These are phyloP conservation scores for Kazachstania sp. DNA, from an alignment of 1,139 yeast genomes.

Conservation along the genomic window DNA sequence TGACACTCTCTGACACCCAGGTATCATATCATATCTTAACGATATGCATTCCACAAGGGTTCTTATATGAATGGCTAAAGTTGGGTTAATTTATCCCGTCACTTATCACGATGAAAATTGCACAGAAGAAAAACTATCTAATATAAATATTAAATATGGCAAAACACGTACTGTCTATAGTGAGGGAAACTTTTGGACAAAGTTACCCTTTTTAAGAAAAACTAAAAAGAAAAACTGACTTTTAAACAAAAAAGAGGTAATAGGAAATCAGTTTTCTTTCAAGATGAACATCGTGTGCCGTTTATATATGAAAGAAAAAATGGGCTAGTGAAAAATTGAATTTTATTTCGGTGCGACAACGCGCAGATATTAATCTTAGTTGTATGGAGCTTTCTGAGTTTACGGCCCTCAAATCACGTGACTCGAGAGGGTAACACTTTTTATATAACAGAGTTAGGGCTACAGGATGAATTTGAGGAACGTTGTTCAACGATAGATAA, in stretches of 20 bases:
- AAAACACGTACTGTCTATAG: constrained; percentile 39
- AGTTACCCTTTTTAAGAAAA: constrained; percentile 11
- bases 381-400: no score
- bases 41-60: constrained; percentile 42
- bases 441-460: no score
- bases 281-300: neutral
- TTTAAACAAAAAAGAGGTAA: neutral
- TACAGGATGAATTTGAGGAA: no score
- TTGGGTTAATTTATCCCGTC: constrained; percentile 35
- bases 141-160: constrained; percentile 9
- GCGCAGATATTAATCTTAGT: no score
- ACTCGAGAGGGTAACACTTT: no score
- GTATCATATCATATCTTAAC: constrained; percentile 33
- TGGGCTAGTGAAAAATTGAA: no score
- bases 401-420: no score
- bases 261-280: neutral
- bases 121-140: constrained; percentile 5
- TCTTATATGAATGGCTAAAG: constrained; percentile 39
- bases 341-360: no score
- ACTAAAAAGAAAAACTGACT: neutral
- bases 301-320: no score
- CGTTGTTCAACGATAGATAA: no score
- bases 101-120: constrained; percentile 28
- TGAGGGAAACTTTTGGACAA: constrained; percentile 37
- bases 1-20: constrained; percentile 52